Evolutionary conservation across 139 green algal species (phyloP).

Genomic region (Auxenochlorella pyrenoidosa): DNA sequence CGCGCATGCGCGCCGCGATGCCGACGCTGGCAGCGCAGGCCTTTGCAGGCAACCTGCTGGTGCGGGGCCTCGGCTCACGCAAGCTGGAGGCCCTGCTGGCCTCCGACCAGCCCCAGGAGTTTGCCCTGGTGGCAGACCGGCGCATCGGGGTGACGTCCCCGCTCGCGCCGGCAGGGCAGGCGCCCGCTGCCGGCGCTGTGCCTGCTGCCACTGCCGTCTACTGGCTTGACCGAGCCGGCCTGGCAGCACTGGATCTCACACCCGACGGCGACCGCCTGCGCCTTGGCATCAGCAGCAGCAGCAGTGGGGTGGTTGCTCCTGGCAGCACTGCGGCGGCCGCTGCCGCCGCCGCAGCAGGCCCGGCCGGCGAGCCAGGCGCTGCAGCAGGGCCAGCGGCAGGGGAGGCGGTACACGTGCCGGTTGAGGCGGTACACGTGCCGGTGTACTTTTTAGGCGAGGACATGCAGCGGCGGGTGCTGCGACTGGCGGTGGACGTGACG

Average conservation of each 20-base stretch:
- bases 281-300: neutral
- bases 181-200: neutral
- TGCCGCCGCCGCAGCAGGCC: neutral
- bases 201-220: neutral
- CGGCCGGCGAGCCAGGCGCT: neutral
- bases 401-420: too few species aligned
- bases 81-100: constrained; percentile 1
- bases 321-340: neutral
- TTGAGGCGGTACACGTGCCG: too few species aligned
- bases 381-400: neutral
- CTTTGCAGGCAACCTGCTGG: constrained; percentile 10
- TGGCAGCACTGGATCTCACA: neutral
- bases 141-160: neutral
- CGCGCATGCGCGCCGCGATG: neutral
- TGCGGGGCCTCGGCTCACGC: neutral
- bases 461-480: neutral
- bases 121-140: constrained; percentile 11
- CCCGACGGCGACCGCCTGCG: neutral
- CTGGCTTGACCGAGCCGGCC: neutral
- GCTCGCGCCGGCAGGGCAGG: neutral
- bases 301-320: neutral
- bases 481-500: constrained; percentile 22
- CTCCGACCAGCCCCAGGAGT: neutral
- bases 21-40: neutral
- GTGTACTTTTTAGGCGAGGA: constrained; percentile 30